Evolutionary conservation across 306 rosid genomes (phyloP).

Genomic region (Fragaria ananassa): DNA sequence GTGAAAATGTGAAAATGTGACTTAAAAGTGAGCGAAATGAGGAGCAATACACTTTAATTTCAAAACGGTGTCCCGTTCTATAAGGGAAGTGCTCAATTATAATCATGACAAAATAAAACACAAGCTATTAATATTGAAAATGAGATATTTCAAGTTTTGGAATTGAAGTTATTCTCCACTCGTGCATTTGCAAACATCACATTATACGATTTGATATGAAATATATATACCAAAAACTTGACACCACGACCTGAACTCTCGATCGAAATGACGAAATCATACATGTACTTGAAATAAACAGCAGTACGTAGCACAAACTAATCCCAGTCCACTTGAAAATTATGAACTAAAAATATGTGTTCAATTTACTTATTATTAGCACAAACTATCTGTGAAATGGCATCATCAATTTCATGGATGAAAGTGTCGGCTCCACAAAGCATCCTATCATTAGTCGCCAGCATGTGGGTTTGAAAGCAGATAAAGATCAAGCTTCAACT

Average conservation of each 20-base stretch:
- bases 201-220: too few species aligned
- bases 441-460: constrained; percentile 41
- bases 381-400: constrained; percentile 37
- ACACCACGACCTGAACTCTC: too few species aligned
- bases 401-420: constrained; percentile 28
- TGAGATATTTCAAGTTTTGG: background rate
- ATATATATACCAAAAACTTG: too few species aligned
- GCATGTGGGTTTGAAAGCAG: constrained; percentile 26
- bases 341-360: background rate
- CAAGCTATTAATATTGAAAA: background rate
- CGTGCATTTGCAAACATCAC: too few species aligned
- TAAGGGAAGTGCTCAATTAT: background rate
- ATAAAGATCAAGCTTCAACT: background rate
- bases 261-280: too few species aligned
- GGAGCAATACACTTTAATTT: too few species aligned
- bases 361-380: constrained; percentile 15
- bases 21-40: too few species aligned
- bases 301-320: background rate
- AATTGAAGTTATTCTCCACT: too few species aligned
- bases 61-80: too few species aligned
- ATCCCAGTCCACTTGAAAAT: background rate
- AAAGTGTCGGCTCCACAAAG: constrained; percentile 29
- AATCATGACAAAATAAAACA: background rate
- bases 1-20: too few species aligned
- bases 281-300: too few species aligned